phyloP scores from a whole-genome alignment of 2,329 filamentous ascomycete genomes.

The Aphanocladium album region DNA sequence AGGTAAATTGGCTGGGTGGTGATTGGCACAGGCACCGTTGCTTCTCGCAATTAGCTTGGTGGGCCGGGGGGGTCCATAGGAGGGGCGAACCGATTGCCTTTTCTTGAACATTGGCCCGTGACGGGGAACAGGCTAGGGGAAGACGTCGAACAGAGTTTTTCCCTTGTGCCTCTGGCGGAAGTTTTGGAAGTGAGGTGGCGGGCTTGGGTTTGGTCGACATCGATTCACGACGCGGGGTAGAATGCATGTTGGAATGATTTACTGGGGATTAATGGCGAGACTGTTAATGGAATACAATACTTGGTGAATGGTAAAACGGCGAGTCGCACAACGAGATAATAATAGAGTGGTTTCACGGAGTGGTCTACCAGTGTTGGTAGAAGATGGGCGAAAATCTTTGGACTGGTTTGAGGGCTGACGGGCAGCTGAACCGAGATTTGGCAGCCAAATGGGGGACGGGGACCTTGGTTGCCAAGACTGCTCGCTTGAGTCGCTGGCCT shows the following conservation, averaged over 20 bases:
- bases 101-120: constrained; percentile 8
- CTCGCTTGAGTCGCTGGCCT: neutral
- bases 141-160: constrained; percentile 11
- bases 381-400: no score
- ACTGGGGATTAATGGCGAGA: no score
- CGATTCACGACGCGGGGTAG: neutral
- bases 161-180: neutral
- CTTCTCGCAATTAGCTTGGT: neutral
- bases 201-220: neutral
- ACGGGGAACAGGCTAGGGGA: neutral
- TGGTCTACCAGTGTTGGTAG: no score
- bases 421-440: neutral
- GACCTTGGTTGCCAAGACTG: neutral
- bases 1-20: neutral
- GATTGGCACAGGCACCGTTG: neutral
- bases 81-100: constrained; percentile 5
- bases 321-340: no score
- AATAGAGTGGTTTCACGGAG: no score
- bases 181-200: neutral
- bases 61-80: constrained; percentile 1
- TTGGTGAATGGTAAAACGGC: no score
- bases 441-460: neutral
- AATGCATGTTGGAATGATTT: no score
- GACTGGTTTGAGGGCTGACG: no score
- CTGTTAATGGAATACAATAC: no score